Evolutionary conservation across 306 rosid species (phyloP).

Genomic region (Ochetophila trinervis): DNA sequence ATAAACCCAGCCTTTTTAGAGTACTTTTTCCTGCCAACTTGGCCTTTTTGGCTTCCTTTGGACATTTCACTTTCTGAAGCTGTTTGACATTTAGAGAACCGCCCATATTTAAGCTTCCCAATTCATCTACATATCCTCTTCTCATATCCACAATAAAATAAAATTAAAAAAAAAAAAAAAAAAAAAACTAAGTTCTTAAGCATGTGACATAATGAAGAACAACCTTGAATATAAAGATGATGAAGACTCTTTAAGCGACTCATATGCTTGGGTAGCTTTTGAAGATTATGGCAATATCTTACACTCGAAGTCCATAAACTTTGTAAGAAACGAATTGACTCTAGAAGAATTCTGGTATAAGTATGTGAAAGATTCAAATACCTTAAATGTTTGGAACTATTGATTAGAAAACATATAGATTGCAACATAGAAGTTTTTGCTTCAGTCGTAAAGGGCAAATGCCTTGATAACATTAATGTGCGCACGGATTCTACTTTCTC

Average conservation of each 20-base stretch:
- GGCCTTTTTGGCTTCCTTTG: not conserved
- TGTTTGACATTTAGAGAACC: not conserved
- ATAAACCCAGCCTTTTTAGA: not conserved
- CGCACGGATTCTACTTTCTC: not conserved
- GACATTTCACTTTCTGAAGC: not conserved
- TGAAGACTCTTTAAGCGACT: constrained; percentile 10
- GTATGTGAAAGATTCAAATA: not conserved
- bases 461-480: not conserved
- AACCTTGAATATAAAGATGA: not conserved
- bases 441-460: accelerated
- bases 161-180: not conserved
- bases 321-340: not conserved
- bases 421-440: not conserved
- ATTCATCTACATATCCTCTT: not conserved
- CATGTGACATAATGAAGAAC: not conserved
- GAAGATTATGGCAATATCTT: not conserved
- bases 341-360: not conserved
- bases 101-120: not conserved
- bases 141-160: not conserved
- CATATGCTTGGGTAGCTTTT: not conserved
- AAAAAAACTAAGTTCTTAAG: no score
- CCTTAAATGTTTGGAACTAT: not conserved
- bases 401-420: not conserved
- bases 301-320: not conserved
- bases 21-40: constrained; percentile 1